phyloP scores from a whole-genome alignment of 257 asterid species.

The Plectranthus barbatus region DNA sequence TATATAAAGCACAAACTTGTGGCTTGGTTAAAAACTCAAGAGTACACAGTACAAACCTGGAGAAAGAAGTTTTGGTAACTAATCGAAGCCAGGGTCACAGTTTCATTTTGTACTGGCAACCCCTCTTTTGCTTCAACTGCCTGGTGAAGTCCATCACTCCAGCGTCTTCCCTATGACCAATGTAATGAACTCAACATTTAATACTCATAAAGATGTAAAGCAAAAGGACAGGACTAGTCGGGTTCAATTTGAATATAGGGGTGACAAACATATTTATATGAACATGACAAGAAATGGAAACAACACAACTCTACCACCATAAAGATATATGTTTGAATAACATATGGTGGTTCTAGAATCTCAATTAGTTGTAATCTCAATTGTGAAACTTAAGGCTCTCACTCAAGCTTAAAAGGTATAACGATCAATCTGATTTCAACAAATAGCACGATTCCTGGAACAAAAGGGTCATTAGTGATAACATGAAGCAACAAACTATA shows the following conservation, averaged over 20 bases:
- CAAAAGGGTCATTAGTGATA: not conserved
- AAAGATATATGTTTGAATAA: not conserved
- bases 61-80: constrained; percentile 99
- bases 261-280: not conserved
- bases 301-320: not conserved
- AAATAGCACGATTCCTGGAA: not conserved
- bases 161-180: constrained; percentile 81
- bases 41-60: constrained; percentile 60
- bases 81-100: constrained; percentile 93
- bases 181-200: constrained; percentile 7
- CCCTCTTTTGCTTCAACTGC: constrained; percentile 99
- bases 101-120: constrained; percentile 92
- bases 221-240: not conserved
- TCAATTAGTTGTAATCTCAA: not conserved
- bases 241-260: not conserved
- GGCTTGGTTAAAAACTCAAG: constrained; percentile 11
- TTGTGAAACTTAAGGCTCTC: not conserved
- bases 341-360: not conserved
- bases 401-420: constrained; percentile 3
- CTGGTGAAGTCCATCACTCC: constrained; percentile 99
- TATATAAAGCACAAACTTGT: constrained; percentile 8
- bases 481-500: constrained; percentile 5
- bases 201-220: not conserved
- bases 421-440: not conserved
- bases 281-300: not conserved